Evolutionary conservation across 1,284 basidiomycete genomes (phyloP), one percentile per base, ranked within the genome.

Genomic region (Ustilago tritici): DNA sequence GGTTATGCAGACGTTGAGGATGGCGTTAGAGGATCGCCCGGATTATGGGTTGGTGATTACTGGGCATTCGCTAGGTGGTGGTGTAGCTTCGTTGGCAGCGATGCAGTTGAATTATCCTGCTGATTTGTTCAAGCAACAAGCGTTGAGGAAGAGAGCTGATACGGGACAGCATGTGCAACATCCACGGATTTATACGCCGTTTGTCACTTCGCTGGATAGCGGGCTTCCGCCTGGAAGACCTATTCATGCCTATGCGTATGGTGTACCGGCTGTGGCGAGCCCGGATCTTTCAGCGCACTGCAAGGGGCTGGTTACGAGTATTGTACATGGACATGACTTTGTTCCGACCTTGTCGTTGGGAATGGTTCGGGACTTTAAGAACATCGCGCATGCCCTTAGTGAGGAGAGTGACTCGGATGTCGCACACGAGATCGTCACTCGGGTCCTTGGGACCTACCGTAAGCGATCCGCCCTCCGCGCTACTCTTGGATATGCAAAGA

Each of bases 31-130:
- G 15, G 71, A 85, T 53, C 85, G 87, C 57, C 88, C 88, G 3
- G 80, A 81, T 2, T 89, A 89, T 58, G 89, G 89, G 0, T 83
- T 89, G 0, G 88, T 89, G 19, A 75, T 89, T 15, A 87, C 86
- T 31, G 88, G 89, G 9, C 88, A 87, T 75, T 88, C 87, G 36
- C 85, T 89, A 9, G 89, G 89, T 1, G 89, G 88, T 5, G 89
- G 89, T 0, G 88, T 89, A 2, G 88, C 88, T 0, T 82, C 87
- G 5, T 79, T 88, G 0, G 79, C 88, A 2, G 83, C 87, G 0
- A 84, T 88, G 9, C 70, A 85, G 23, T 84, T 80, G 50, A 76
- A 84, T n/a, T 84, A 80, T 49, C 87, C 84, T 0, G 67, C 84
- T 4, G 74, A 80, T 12, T 62, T 73, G 10, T 88, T 87, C 61